phyloP scores from a whole-genome alignment of 1,139 yeast species.

The Kodamaea anthophila region DNA sequence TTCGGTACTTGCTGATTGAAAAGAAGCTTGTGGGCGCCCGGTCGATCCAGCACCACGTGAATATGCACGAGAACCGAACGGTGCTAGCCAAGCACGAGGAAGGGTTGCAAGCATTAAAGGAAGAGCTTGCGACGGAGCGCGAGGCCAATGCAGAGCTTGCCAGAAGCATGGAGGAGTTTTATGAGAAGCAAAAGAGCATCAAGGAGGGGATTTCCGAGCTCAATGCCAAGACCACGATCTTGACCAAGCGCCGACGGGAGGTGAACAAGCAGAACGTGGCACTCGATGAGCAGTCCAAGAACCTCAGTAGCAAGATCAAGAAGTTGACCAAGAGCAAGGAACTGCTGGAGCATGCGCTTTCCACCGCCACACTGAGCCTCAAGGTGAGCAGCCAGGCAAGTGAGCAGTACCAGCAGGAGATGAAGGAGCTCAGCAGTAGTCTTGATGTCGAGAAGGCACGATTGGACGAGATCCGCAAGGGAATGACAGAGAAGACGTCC shows the following conservation, averaged over 20 bases:
- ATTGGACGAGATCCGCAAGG: slow-evolving; percentile 58
- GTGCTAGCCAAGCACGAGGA: slow-evolving; percentile 34
- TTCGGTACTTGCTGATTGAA: slow-evolving; percentile 60
- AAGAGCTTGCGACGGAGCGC: slow-evolving; percentile 42
- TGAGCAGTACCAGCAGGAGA: slow-evolving; percentile 32
- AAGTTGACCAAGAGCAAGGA: slow-evolving; percentile 52
- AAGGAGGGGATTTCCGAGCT: slow-evolving; percentile 23
- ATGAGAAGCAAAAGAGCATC: slow-evolving; percentile 29
- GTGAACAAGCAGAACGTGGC: slow-evolving; percentile 52
- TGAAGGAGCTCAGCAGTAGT: slow-evolving; percentile 38
- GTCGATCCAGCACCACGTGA: slow-evolving; percentile 54
- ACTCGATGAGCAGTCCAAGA: slow-evolving; percentile 68
- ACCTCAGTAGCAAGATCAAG: slow-evolving; percentile 51
- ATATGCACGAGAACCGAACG: slow-evolving; percentile 35
- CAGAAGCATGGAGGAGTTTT: slow-evolving; percentile 35
- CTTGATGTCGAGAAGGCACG: slow-evolving; percentile 49
- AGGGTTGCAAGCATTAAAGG: slow-evolving; percentile 31
- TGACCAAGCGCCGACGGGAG: slow-evolving; percentile 33
- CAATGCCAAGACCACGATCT: slow-evolving; percentile 24
- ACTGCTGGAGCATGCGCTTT: slow-evolving; percentile 28
- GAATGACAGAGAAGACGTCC: slow-evolving; percentile 69
- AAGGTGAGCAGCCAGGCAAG: slow-evolving; percentile 41
- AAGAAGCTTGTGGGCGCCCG: slow-evolving; percentile 51
- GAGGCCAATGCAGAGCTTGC: slow-evolving; percentile 39
- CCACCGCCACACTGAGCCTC: slow-evolving; percentile 43